phyloP scores from a whole-genome alignment of 352 stramenopile species.

The Phytophthora pluvialis region DNA sequence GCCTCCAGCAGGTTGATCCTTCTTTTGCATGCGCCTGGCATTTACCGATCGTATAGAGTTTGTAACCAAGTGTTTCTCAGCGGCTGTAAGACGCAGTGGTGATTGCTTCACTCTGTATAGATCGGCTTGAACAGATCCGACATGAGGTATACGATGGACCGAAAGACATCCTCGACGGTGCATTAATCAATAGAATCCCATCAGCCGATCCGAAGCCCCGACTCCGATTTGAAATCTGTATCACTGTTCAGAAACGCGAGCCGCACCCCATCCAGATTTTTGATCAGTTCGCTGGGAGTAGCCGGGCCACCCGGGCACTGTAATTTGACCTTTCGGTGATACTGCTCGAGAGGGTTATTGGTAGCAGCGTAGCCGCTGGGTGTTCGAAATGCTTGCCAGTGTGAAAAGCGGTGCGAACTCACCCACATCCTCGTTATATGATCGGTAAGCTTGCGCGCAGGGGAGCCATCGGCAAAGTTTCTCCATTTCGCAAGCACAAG shows the following conservation, averaged over 20 bases:
- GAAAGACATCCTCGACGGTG: constrained; percentile 1
- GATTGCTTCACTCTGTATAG: constrained; percentile 5
- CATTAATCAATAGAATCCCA: constrained; percentile 2
- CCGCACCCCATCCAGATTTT: background rate
- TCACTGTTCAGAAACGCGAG: constrained; percentile 5
- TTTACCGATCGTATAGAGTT: constrained; percentile 5
- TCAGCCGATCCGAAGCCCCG: constrained; percentile 1
- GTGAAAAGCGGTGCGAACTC: background rate
- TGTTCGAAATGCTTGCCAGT: constrained; percentile 12
- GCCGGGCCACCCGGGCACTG: background rate
- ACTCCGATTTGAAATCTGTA: background rate
- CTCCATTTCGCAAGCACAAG: constrained; percentile 1
- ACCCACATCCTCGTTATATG: background rate
- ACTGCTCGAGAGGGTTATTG: constrained; percentile 14
- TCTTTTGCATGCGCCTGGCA: background rate
- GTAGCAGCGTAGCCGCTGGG: constrained; percentile 2
- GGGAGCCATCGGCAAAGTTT: background rate
- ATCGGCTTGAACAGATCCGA: constrained; percentile 3
- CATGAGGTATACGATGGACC: background rate
- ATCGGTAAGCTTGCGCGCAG: constrained; percentile 1
- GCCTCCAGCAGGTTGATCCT: background rate
- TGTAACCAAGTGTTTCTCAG: constrained; percentile 8
- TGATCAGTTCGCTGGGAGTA: constrained; percentile 3
- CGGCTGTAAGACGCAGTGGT: background rate
- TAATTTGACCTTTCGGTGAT: background rate